Evolutionary conservation across 768 basidiomycete genomes (phyloP), one percentile per base, ranked within the genome.

Genomic region (Lentinula edodes): DNA sequence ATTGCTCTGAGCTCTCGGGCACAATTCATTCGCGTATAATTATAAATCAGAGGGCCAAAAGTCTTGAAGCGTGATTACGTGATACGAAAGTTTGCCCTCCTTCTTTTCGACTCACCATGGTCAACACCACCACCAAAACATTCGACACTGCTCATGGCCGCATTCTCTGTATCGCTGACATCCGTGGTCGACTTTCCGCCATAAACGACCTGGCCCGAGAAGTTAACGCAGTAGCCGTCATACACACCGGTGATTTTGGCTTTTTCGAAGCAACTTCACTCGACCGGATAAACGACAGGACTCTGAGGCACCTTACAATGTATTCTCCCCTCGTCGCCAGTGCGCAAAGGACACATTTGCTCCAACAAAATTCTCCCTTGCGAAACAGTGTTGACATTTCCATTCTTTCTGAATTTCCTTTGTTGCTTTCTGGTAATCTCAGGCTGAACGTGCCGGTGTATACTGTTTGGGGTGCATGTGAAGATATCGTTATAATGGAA

Each of bases 181-280:
- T 93, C 66, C 87, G 91, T 63, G 95, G 94, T 66, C 87, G 89
- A 63, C 83, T 94, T 51, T 92, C 91, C 48, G 85, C 85, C 52
- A 83, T 99, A 70, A 98, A 98, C 73, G 86, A 92, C 74, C 85
- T 97, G 58, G 95, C 95, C 16, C 78, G 88, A 51, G 93, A 97
- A 66, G 86, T 86, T 61, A 89, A 91, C 69, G 97, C 95, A 23
- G 84, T 88, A 62, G 96, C 95, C 16, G 88, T 98, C 72, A 91
- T 99, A 62, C 96, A 98, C 72, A 96, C 95, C 0, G 97, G 97
- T 58, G 97, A 99, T 78, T 98, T 98, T 85, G 97, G 97, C 62
- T 97, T 99, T 77, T 97, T 96, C 74, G 92, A 95, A 73, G 78
- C 84, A 34, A 79, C 80, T 64, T 93, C 91, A 72, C 80, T 96